phyloP scores from a whole-genome alignment of 2,329 filamentous ascomycete genomes.

The Amesomyces nigricolor region DNA sequence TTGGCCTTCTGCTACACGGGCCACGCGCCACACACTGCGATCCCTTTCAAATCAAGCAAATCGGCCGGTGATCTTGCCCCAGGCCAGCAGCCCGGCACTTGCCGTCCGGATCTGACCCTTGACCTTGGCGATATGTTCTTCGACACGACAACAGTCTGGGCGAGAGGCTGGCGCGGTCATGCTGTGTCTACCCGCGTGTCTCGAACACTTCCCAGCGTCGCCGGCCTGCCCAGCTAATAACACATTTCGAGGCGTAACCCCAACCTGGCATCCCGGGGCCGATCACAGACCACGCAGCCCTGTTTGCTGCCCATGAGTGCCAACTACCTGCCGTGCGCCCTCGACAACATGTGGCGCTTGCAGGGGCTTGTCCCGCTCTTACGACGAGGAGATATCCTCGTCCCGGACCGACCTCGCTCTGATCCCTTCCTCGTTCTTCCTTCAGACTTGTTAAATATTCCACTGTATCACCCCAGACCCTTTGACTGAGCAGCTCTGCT shows the following conservation, averaged over 20 bases:
- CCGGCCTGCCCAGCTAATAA: neutral
- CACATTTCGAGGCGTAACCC: neutral
- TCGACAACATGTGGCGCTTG: constrained; percentile 16
- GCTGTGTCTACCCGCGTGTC: neutral
- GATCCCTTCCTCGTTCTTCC: neutral
- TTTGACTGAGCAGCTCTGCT: neutral
- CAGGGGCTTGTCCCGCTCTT: neutral
- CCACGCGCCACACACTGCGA: constrained; percentile 11
- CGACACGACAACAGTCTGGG: constrained; percentile 4
- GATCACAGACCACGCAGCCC: constrained; percentile 5
- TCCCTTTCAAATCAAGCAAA: neutral
- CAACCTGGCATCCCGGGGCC: constrained; percentile 3
- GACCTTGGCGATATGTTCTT: neutral
- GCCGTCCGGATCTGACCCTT: constrained; percentile 2
- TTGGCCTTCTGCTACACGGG: constrained; percentile 2
- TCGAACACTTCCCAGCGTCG: neutral
- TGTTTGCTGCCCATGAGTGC: constrained; percentile 5
- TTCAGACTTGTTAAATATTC: constrained; percentile 11
- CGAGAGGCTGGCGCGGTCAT: constrained; percentile 1
- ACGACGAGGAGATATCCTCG: neutral
- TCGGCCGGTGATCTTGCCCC: constrained; percentile 1
- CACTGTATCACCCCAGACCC: constrained; percentile 10
- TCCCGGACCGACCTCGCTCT: too few relatives aligned
- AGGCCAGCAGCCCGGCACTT: neutral
- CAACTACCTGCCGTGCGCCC: constrained; percentile 8